A percentile compares a stretch with the other conserved stretches of the same genome.
Conservation (phyloP, 2,329 filamentous ascomycete species). For the Zasmidium citrigriseum region DNA sequence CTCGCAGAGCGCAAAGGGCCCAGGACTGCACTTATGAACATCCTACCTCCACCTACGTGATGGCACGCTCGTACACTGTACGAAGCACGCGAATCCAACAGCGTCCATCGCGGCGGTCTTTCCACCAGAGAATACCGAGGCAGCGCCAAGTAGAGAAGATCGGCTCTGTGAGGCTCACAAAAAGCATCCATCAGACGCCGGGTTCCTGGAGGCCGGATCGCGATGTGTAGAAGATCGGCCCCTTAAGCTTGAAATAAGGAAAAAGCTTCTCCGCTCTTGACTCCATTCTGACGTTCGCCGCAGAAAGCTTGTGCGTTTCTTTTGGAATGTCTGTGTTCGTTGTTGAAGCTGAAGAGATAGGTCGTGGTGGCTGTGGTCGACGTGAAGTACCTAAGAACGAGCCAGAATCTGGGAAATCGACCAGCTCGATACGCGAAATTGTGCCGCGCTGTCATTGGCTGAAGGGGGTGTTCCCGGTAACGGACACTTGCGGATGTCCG, state of each 20-base stretch:
- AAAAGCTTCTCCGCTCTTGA: conserved; percentile 11
- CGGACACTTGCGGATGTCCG: background rate
- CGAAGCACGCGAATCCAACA: background rate
- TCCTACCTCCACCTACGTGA: background rate
- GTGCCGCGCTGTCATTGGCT: too few relatives aligned
- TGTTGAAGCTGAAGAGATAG: background rate
- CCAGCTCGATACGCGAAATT: too few relatives aligned
- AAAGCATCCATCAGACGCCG: background rate
- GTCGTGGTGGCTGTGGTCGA: background rate
- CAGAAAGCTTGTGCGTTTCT: background rate
- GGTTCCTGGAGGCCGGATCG: background rate
- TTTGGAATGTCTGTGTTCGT: background rate
- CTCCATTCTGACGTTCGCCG: background rate
- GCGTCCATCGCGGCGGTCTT: background rate
- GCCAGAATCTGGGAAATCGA: too few relatives aligned
- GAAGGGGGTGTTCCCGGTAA: too few relatives aligned
- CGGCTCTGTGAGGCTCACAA: background rate
- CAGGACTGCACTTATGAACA: background rate
- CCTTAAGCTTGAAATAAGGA: background rate
- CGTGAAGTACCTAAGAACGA: too few relatives aligned
- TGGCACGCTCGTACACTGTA: background rate
- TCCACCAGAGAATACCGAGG: background rate
- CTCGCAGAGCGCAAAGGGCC: background rate
- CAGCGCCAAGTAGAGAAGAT: background rate
- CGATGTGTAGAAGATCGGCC: background rate